Conservation (phyloP, 495 filamentous ascomycete genomes). For the Daldinia grandis region DNA sequence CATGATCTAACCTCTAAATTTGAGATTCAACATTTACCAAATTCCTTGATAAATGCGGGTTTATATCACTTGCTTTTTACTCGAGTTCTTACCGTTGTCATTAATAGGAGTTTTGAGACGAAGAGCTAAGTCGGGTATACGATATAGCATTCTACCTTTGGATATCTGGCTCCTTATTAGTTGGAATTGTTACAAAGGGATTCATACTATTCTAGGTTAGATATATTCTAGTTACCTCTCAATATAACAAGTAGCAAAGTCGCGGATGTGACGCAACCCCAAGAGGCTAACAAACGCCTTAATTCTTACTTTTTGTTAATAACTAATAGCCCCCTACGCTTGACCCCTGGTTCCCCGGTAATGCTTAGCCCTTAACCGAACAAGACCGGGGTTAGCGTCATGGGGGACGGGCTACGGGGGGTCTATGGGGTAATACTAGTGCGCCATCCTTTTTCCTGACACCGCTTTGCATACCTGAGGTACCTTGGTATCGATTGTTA, state of each 20-base stretch:
- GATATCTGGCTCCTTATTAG: no score
- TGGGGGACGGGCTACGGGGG: not conserved
- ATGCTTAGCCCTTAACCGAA: not conserved
- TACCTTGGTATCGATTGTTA: not conserved
- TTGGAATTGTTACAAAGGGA: no score
- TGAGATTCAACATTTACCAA: not conserved
- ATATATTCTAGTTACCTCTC: no score
- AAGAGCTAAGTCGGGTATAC: not conserved
- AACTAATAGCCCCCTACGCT: not conserved
- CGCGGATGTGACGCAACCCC: not conserved
- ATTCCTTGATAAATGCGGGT: not conserved
- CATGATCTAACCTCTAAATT: not conserved
- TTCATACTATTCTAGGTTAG: no score
- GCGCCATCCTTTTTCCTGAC: not conserved
- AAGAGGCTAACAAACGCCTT: not conserved
- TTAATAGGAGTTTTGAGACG: not conserved
- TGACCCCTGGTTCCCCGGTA: constrained; percentile 5
- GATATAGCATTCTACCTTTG: not conserved
- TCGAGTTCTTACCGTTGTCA: no score
- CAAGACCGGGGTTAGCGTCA: not conserved
- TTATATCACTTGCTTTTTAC: not conserved
- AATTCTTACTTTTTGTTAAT: not conserved
- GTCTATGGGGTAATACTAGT: not conserved
- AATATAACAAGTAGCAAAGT: no score
- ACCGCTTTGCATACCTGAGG: not conserved